phyloP scores from a whole-genome alignment of 768 basidiomycete species.

The Tylopilus sp. region DNA sequence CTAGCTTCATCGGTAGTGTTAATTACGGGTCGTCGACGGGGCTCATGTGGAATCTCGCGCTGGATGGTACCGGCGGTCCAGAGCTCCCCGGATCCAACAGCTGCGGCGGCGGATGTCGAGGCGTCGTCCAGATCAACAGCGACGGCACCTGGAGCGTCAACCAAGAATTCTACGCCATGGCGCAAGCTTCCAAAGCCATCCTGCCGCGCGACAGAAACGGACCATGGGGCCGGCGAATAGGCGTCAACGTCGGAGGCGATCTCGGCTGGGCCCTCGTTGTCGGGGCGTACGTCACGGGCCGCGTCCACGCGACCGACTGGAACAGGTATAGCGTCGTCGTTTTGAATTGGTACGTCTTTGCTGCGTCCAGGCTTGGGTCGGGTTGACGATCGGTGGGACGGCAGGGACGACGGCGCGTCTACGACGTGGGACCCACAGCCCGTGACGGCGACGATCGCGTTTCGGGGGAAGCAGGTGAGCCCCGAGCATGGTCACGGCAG shows the following conservation, averaged over 20 bases:
- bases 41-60: slow-evolving; percentile 75
- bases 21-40: slow-evolving; percentile 37
- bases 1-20: slow-evolving; percentile 39
- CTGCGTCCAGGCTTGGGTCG: background rate
- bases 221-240: slow-evolving; percentile 66
- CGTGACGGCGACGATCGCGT: slow-evolving; percentile 58
- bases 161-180: slow-evolving; percentile 77
- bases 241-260: slow-evolving; percentile 55
- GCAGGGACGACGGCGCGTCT: slow-evolving; percentile 47
- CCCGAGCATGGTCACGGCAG: background rate
- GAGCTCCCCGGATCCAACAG: slow-evolving; percentile 61
- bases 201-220: slow-evolving; percentile 66
- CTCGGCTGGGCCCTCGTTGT: slow-evolving; percentile 60
- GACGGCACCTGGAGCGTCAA: slow-evolving; percentile 63
- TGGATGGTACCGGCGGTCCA: slow-evolving; percentile 61
- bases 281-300: slow-evolving; percentile 59
- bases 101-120: slow-evolving; percentile 64
- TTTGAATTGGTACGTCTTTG: slow-evolving; percentile 52
- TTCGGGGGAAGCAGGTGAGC: slow-evolving; percentile 56
- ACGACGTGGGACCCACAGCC: slow-evolving; percentile 52
- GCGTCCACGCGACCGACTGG: slow-evolving; percentile 54
- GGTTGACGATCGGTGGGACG: background rate
- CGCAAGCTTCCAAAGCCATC: slow-evolving; percentile 70
- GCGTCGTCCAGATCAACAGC: slow-evolving; percentile 62
- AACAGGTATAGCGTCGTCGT: slow-evolving; percentile 69